Evolutionary conservation across 768 basidiomycete genomes (phyloP).

Genomic region (Austroboletus festivus): DNA sequence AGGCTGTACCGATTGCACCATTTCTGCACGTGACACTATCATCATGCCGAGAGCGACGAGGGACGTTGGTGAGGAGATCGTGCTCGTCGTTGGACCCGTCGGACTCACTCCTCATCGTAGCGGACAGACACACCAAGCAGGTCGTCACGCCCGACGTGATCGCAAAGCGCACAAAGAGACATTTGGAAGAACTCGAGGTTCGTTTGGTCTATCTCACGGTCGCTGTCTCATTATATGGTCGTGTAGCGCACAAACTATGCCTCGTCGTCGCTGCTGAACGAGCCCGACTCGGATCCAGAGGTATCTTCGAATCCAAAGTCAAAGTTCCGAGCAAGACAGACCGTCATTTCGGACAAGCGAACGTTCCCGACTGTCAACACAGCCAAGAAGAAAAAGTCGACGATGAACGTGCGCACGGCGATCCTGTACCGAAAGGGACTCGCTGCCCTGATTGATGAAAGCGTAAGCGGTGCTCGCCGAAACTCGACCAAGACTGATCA

Average conservation of each 20-base stretch:
- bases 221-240: conserved; percentile 2
- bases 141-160: conserved; percentile 61
- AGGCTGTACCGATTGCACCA: conserved; percentile 20
- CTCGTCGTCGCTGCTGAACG: conserved; percentile 38
- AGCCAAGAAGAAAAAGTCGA: conserved; percentile 69
- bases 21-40: conserved; percentile 17
- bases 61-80: conserved; percentile 31
- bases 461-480: conserved; percentile 47
- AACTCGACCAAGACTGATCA: conserved; percentile 3
- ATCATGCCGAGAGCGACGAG: conserved; percentile 23
- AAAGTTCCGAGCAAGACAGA: conserved; percentile 71
- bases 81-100: conserved; percentile 1
- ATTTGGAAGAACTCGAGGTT: conserved; percentile 85
- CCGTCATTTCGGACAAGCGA: conserved; percentile 72
- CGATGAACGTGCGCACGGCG: conserved; percentile 76
- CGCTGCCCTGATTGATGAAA: conserved; percentile 70
- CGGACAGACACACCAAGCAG: conserved; percentile 45
- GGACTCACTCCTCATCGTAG: conserved; percentile 22
- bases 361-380: conserved; percentile 33
- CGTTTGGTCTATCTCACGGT: not conserved
- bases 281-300: conserved; percentile 30
- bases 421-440: conserved; percentile 82
- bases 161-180: conserved; percentile 70
- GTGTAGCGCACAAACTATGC: conserved; percentile 74
- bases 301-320: conserved; percentile 23